Percentiles rank a stretch among this genome's conserved stretches.
Evolutionary conservation across 2,329 filamentous ascomycete species (phyloP).

Genomic region (Penicillium sp.): DNA sequence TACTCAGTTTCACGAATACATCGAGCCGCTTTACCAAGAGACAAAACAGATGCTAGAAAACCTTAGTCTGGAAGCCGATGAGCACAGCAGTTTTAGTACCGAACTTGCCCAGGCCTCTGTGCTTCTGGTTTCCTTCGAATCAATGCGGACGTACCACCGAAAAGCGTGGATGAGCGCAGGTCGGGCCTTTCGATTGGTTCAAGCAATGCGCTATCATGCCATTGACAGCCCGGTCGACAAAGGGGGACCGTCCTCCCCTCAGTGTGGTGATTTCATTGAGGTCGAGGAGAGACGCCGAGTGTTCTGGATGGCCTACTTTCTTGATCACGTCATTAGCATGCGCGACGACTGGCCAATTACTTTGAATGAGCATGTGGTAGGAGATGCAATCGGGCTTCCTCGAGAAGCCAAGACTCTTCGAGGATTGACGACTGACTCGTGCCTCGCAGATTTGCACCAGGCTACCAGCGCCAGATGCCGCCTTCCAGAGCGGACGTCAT

Average conservation of each 20-base stretch:
- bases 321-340: constrained; percentile 37
- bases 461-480: constrained; percentile 31
- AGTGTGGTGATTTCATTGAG: constrained; percentile 20
- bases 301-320: constrained; percentile 41
- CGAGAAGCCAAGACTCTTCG: too few relatives aligned
- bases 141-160: constrained; percentile 26
- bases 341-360: constrained; percentile 32
- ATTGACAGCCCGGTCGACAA: constrained; percentile 22
- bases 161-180: constrained; percentile 37
- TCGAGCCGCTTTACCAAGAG: constrained; percentile 14
- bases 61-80: background rate
- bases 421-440: too few relatives aligned
- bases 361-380: constrained; percentile 30
- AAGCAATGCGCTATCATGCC: constrained; percentile 34
- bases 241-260: background rate
- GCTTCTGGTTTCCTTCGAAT: constrained; percentile 16
- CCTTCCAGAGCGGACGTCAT: constrained; percentile 30
- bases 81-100: background rate
- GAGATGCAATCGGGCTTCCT: too few relatives aligned
- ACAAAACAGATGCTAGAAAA: constrained; percentile 15
- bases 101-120: constrained; percentile 16
- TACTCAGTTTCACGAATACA: constrained; percentile 8
- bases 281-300: constrained; percentile 35
- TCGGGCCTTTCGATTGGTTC: constrained; percentile 35
- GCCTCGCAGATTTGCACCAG: constrained; percentile 37